These are phyloP conservation scores for Hymenoscyphus fructigenus DNA, from an alignment of 2,329 filamentous ascomycete genomes.

Conservation along the genomic window DNA sequence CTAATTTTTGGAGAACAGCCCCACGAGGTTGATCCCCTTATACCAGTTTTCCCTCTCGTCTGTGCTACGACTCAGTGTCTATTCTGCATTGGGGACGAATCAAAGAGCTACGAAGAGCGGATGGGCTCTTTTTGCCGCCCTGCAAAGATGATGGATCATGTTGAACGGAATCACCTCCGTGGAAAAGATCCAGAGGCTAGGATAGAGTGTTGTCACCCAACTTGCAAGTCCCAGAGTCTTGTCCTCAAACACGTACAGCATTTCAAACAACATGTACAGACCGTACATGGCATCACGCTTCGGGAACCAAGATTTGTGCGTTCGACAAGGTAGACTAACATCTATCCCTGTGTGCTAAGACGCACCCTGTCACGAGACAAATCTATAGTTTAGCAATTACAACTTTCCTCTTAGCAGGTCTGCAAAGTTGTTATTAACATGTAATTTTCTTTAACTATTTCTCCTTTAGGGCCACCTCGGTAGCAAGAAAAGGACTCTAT, in stretches of 20 bases:
- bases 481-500: background rate
- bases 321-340: background rate
- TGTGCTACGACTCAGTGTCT: constrained; percentile 19
- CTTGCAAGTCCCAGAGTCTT: constrained; percentile 20
- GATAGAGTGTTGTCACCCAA: constrained; percentile 19
- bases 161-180: constrained; percentile 22
- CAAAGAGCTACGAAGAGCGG: constrained; percentile 21
- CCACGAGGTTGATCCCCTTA: too few relatives aligned
- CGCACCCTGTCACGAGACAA: background rate
- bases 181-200: constrained; percentile 14
- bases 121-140: constrained; percentile 20
- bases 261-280: constrained; percentile 29
- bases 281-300: background rate
- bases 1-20: too few relatives aligned
- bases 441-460: constrained; percentile 6
- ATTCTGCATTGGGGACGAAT: constrained; percentile 22
- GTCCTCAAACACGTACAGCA: constrained; percentile 28
- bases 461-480: background rate
- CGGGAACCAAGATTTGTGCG: background rate
- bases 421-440: background rate
- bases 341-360: too few relatives aligned
- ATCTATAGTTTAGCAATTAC: background rate
- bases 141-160: constrained; percentile 24
- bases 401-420: background rate
- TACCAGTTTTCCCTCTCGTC: constrained; percentile 14